These are phyloP conservation scores for Wickerhamiella lipophila DNA, from an alignment of 805 yeast species.

Conservation along the genomic window DNA sequence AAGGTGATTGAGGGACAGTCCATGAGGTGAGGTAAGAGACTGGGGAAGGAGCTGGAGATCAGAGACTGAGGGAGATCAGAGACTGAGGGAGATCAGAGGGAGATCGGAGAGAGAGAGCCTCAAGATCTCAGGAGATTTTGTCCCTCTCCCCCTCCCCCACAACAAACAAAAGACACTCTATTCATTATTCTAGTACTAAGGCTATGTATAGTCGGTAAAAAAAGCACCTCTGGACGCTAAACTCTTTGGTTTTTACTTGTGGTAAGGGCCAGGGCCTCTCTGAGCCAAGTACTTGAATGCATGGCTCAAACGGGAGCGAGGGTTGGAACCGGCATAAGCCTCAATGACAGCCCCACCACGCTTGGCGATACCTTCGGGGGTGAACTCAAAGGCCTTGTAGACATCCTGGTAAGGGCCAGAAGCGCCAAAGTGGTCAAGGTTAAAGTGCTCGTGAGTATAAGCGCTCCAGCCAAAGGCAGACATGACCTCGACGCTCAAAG, in stretches of 20 bases:
- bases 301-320: slow-evolving; percentile 57
- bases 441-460: slow-evolving; percentile 93
- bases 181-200: too few relatives aligned
- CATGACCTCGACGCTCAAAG: slow-evolving; percentile 87
- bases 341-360: slow-evolving; percentile 69
- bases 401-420: slow-evolving; percentile 80
- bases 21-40: neutral
- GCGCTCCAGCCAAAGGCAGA: slow-evolving; percentile 85
- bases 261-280: slow-evolving; percentile 24
- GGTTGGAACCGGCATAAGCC: slow-evolving; percentile 64
- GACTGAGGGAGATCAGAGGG: too few relatives aligned
- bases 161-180: too few relatives aligned
- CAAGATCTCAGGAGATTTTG: too few relatives aligned
- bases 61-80: neutral
- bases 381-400: slow-evolving; percentile 78
- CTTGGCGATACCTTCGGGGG: slow-evolving; percentile 81
- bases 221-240: neutral
- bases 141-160: too few relatives aligned
- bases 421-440: slow-evolving; percentile 91
- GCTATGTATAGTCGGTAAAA: too few relatives aligned
- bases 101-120: too few relatives aligned
- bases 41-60: neutral
- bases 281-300: slow-evolving; percentile 22
- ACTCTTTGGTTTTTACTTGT: neutral
- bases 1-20: neutral